These are phyloP conservation scores for Venturiaceae sp. DNA, from an alignment of 2,329 filamentous ascomycete species.

Conservation along the genomic window DNA sequence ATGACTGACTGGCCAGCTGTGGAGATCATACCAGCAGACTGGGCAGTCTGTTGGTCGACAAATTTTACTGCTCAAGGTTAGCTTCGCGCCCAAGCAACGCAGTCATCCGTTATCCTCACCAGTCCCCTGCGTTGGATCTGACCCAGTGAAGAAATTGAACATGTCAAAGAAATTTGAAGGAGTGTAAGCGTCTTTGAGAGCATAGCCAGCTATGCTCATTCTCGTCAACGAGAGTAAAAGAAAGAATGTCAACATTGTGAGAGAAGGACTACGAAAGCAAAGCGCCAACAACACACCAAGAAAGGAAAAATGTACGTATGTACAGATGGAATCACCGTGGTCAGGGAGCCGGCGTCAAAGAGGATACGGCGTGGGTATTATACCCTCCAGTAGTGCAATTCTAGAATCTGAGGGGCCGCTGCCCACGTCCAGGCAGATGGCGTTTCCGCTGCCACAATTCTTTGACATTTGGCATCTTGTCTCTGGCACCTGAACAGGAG, in stretches of 20 bases:
- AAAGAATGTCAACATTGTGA: not conserved
- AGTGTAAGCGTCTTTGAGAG: conserved; percentile 27
- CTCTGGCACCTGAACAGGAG: not conserved
- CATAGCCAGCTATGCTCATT: conserved; percentile 17
- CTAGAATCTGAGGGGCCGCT: not conserved
- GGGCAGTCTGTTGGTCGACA: conserved; percentile 26
- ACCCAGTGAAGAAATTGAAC: conserved; percentile 33
- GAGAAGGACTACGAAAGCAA: not conserved
- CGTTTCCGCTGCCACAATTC: not conserved
- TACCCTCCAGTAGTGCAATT: not conserved
- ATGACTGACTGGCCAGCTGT: conserved; percentile 18
- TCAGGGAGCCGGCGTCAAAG: not conserved
- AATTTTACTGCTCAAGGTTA: conserved; percentile 20
- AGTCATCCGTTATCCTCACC: conserved; percentile 14
- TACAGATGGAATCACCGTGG: not conserved
- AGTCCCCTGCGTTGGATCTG: conserved; percentile 33
- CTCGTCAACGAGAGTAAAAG: conserved; percentile 2
- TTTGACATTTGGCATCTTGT: conserved; percentile 1
- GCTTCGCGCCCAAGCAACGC: conserved; percentile 19
- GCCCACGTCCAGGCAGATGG: not conserved
- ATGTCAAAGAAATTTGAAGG: conserved; percentile 32
- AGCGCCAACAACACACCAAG: not conserved
- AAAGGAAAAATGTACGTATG: conserved; percentile 1
- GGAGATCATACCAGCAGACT: conserved; percentile 30
- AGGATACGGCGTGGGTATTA: not conserved